Base-by-base conservation (phyloP, 2,329 filamentous ascomycete genomes). In the Clonostachys sp. region DNA sequence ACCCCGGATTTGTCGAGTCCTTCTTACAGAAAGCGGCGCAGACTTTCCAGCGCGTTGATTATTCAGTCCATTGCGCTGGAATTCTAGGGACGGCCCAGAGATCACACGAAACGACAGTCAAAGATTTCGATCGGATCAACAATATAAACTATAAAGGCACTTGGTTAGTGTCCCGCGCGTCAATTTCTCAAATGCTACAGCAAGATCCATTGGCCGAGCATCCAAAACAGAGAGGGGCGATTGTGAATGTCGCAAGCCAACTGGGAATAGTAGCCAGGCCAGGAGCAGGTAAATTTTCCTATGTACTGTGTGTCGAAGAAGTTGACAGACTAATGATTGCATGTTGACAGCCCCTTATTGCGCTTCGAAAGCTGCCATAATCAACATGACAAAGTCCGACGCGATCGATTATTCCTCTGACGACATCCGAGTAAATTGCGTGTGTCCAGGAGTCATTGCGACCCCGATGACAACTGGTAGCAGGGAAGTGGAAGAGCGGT, bases 331-430 rank as follows among this genome's bases (percentile, higher is more conserved):
- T 42, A 34, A 39, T 18, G 12, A 16, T 14, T 16, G 9, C 39
- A 3, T 30, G 1, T 30, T 41, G n/a, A 34, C 13, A 77, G 77
- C 77, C 10, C 69, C 76, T 2, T 83, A 82, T 51, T 81, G 75
- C 46, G 75, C 73, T 0, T 80, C 77, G 5, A 84, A 83, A 51
- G 72, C 78, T 13, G 80, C 78, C 0, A 71, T 83, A 3, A 74
- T 83, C 44, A 76, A 73, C 18, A 72, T 83, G 72, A 83, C 80
- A 0, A 65, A 72, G 6, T 66, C 74, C 1, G 78, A 80, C 52
- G 77, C 76, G 2, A 78, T 80, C 17, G 74, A 83, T 52, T 81
- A 81, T 54, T 74, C 77, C 0, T 51, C 52, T n/a, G 63, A 69
- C 36, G 58, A 57, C 2, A 67, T 70, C 43, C 56, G 67, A 13